A percentile compares a stretch with the other conserved stretches of the same genome.
These are phyloP conservation scores for Hansenula anomala DNA, from an alignment of 1,139 yeast species.

Conservation along the genomic window DNA sequence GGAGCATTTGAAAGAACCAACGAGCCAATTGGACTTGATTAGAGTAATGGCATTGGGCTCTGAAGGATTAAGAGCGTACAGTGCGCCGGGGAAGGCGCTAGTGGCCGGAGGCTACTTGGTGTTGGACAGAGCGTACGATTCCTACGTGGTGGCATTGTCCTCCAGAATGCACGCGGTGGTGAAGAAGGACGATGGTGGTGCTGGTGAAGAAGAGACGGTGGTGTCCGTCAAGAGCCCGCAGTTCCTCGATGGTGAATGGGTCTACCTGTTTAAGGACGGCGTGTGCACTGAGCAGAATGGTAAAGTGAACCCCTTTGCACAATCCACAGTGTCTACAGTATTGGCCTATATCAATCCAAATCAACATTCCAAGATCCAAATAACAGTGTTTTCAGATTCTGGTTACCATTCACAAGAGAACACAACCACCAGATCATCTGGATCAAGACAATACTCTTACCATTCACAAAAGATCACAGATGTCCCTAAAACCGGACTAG, in stretches of 20 bases:
- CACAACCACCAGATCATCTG: slow-evolving; percentile 32
- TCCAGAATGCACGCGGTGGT: slow-evolving; percentile 85
- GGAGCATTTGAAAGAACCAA: too few species aligned
- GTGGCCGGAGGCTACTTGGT: slow-evolving; percentile 94
- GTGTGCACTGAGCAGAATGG: slow-evolving; percentile 29
- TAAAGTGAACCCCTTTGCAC: slow-evolving; percentile 67
- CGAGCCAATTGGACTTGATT: too few species aligned
- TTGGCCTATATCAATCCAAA: slow-evolving; percentile 44
- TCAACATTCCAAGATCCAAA: slow-evolving; percentile 30
- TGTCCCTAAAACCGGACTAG: slow-evolving; percentile 92
- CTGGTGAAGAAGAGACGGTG: slow-evolving; percentile 17
- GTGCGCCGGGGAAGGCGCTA: slow-evolving; percentile 95
- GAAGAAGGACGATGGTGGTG: slow-evolving; percentile 13
- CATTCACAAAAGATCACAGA: slow-evolving; percentile 58
- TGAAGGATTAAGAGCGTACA: slow-evolving; percentile 45
- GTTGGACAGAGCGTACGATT: slow-evolving; percentile 65
- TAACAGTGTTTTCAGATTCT: slow-evolving; percentile 77
- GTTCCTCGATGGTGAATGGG: slow-evolving; percentile 69
- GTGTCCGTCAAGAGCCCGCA: slow-evolving; percentile 71
- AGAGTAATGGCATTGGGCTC: too few species aligned
- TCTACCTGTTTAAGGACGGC: slow-evolving; percentile 32
- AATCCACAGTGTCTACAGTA: slow-evolving; percentile 54
- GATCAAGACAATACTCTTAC: slow-evolving; percentile 45
- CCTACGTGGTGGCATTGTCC: slow-evolving; percentile 85
- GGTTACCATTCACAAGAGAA: slow-evolving; percentile 80